Evolutionary conservation across 345 rosid species (phyloP).

Genomic region (Gossypium turneri): DNA sequence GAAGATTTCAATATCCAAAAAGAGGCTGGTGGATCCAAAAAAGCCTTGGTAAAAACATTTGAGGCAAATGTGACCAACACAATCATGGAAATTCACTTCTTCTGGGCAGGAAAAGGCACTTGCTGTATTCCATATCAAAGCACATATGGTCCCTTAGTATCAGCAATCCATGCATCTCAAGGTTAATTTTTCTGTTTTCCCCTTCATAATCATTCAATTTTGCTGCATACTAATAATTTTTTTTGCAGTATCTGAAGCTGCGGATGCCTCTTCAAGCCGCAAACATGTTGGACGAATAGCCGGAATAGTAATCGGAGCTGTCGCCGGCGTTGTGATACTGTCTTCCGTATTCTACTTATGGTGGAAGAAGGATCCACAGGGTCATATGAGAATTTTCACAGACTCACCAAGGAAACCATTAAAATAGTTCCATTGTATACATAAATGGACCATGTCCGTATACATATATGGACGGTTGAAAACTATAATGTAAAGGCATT

Average conservation of each 20-base stretch:
- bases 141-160: constrained; percentile 51
- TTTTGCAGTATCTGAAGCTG: constrained; percentile 18
- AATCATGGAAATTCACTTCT: constrained; percentile 46
- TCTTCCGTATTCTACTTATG: constrained; percentile 29
- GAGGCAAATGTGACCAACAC: constrained; percentile 46
- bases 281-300: constrained; percentile 25
- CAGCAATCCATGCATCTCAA: constrained; percentile 48
- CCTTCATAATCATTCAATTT: not conserved
- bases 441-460: not conserved
- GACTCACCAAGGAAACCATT: constrained; percentile 13
- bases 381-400: constrained; percentile 2
- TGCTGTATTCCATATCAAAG: constrained; percentile 58
- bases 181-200: constrained; percentile 21
- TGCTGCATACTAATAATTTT: no score
- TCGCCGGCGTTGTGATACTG: constrained; percentile 26
- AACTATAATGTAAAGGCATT: not conserved
- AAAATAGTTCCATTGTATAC: not conserved
- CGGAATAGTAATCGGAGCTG: constrained; percentile 39
- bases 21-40: constrained; percentile 52
- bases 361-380: constrained; percentile 17
- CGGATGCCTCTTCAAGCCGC: constrained; percentile 13
- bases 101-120: constrained; percentile 65
- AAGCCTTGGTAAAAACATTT: constrained; percentile 37
- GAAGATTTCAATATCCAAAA: constrained; percentile 36
- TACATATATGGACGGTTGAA: not conserved